phyloP scores from a whole-genome alignment of 768 basidiomycete genomes.

The Termitomyces heimii region DNA sequence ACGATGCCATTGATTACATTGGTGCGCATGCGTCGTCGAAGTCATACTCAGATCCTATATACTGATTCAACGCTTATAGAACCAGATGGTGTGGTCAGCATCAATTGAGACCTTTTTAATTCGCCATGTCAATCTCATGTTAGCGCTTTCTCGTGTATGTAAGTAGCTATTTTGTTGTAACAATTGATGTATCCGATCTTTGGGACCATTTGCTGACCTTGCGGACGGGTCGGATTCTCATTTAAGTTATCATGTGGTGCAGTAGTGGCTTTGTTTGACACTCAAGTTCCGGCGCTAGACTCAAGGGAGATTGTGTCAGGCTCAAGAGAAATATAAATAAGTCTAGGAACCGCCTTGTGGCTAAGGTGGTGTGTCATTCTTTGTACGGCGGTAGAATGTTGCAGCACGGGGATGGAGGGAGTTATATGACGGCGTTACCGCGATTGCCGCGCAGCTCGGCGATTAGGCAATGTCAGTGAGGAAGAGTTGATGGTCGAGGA shows the following conservation, averaged over 20 bases:
- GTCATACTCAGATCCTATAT: neutral
- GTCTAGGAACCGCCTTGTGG: neutral
- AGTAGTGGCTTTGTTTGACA: neutral
- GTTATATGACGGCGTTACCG: neutral
- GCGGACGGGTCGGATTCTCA: neutral
- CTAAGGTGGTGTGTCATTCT: neutral
- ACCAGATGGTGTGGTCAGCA: slow-evolving; percentile 33
- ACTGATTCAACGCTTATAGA: slow-evolving; percentile 22
- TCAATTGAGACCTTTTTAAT: neutral
- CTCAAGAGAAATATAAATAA: neutral
- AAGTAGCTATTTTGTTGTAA: neutral
- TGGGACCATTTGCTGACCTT: too few relatives aligned
- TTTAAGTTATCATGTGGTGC: neutral
- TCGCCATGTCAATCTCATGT: neutral
- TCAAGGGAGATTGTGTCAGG: too few relatives aligned
- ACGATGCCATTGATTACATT: slow-evolving; percentile 37
- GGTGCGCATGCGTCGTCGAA: slow-evolving; percentile 23
- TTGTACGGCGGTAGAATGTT: neutral
- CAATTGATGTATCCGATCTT: neutral
- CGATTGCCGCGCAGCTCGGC: neutral
- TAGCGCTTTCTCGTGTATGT: neutral
- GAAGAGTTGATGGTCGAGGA: neutral
- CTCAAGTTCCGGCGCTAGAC: neutral
- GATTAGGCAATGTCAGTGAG: neutral
- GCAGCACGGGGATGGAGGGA: neutral